Evolutionary conservation across 1,284 basidiomycete genomes (phyloP), one percentile per base, ranked within the genome.

Genomic region (Agroathelia rolfsii): DNA sequence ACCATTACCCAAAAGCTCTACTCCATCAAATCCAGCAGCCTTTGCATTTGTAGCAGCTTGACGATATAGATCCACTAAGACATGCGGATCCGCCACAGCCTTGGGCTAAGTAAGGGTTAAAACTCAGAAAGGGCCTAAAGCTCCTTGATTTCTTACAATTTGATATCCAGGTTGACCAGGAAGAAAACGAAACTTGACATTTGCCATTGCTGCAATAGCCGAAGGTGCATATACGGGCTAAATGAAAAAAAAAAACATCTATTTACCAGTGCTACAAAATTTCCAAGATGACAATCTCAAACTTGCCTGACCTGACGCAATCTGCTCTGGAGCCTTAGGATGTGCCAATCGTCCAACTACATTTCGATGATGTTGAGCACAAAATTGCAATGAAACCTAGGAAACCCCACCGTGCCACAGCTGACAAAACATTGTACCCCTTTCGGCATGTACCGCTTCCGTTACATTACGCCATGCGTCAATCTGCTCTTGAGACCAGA

Each of bases 1-100:
- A n/a, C n/a, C n/a, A n/a, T n/a, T n/a, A 21, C 16, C 41, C 55
- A 33, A 42, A 62, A 63, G 30, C 55, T 81, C 76, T 18, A 78
- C 66, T 20, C 75, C 75, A 43, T 82, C 76, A 42, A 79, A 77
- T 0, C 76, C 76, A 15, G 75, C 72, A 43, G 63, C 58, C 29
- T 71, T 64, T 3, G 74, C 72, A 36, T 69, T 67, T 21, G 62
- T 46, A 3, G 74, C 73, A 0, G 72, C 70, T 26, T 66, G 45
- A 24, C 53, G 61, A 49, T 65, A 79, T 31, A 62, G 50, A 0
- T 50, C 55, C 23, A 74, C 52, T 34, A 67, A 39, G 2, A 49
- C 46, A 34, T 46, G 47, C 1, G 64, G 62, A 30, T 69, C 63
- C n/a, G 55, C 50, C n/a, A 67, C 38, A 2, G 52, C 56, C 8